A percentile compares a stretch with the other conserved stretches of the same genome.
Evolutionary conservation across 208 protist species (phyloP).

Genomic region (Trypanosoma congolense): DNA sequence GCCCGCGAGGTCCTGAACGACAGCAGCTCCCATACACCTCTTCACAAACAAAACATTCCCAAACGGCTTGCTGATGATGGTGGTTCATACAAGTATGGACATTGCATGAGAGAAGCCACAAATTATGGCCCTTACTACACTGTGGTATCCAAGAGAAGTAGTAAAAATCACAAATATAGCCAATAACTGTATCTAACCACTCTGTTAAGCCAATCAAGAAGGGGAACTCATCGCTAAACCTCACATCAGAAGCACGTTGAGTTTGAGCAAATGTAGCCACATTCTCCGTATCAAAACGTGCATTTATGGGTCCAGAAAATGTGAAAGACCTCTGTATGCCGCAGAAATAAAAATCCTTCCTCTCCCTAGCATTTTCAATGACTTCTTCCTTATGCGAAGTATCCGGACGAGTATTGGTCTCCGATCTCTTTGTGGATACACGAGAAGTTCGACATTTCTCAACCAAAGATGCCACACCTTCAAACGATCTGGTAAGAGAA

Average conservation of each 20-base stretch:
- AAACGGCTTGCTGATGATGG: constrained; percentile 45
- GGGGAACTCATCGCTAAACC: constrained; percentile 65
- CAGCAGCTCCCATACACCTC: constrained; percentile 72
- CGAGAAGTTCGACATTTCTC: constrained; percentile 8
- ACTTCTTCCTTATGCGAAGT: background rate
- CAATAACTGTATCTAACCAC: constrained; percentile 45
- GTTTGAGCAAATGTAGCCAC: constrained; percentile 25
- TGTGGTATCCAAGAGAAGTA: constrained; percentile 56
- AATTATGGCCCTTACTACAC: constrained; percentile 56
- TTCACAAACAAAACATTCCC: constrained; percentile 78
- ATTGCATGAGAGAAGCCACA: constrained; percentile 56
- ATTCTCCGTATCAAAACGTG: constrained; percentile 39
- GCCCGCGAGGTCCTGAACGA: constrained; percentile 32
- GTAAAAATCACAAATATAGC: constrained; percentile 33
- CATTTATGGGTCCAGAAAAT: constrained; percentile 19
- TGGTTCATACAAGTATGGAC: constrained; percentile 58
- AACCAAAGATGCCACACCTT: constrained; percentile 10
- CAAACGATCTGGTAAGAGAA: constrained; percentile 17
- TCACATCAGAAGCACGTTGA: constrained; percentile 18
- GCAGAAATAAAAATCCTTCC: constrained; percentile 37
- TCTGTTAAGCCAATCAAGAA: constrained; percentile 36
- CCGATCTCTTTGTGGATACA: background rate
- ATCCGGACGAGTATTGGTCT: background rate
- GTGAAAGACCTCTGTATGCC: constrained; percentile 24
- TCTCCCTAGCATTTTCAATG: constrained; percentile 16